These are phyloP conservation scores for Phlyctochytrium bullatum DNA, from an alignment of 192 early-diverging fungal species.

Conservation along the genomic window DNA sequence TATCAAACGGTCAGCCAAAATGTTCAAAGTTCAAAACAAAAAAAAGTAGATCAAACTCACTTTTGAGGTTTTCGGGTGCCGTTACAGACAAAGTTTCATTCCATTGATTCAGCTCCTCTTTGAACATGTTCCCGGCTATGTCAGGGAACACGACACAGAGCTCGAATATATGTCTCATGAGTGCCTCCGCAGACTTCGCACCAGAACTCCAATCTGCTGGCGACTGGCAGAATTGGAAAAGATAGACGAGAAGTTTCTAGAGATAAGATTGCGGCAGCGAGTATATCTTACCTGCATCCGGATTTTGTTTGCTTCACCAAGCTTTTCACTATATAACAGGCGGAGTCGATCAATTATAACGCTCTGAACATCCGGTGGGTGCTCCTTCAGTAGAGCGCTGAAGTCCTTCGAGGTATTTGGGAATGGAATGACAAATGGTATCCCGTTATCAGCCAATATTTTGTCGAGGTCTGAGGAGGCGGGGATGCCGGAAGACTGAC, in stretches of 20 bases:
- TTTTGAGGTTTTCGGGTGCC: too few relatives aligned
- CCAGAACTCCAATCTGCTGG: too few relatives aligned
- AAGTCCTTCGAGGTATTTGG: constrained; percentile 74
- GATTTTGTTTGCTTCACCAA: constrained; percentile 76
- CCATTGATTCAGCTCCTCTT: too few relatives aligned
- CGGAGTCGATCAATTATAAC: constrained; percentile 80
- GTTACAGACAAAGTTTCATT: too few relatives aligned
- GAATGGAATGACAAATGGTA: constrained; percentile 84
- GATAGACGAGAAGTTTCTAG: constrained; percentile 54
- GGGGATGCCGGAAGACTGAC: too few relatives aligned
- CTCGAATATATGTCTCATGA: too few relatives aligned
- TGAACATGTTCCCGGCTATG: too few relatives aligned
- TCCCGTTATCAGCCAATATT: constrained; percentile 38
- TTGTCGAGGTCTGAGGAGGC: too few relatives aligned
- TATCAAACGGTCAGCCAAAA: neutral
- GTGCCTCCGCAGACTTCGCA: too few relatives aligned
- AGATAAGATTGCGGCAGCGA: neutral
- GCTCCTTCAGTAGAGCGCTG: constrained; percentile 58
- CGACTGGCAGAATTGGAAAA: constrained; percentile 76
- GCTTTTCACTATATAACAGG: constrained; percentile 77
- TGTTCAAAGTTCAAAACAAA: too few relatives aligned
- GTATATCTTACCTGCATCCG: constrained; percentile 54
- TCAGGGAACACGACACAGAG: too few relatives aligned
- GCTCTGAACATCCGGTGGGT: constrained; percentile 65
- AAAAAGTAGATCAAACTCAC: too few relatives aligned